phyloP scores from a whole-genome alignment of 768 basidiomycete genomes.

The Scleroderma bovista region DNA sequence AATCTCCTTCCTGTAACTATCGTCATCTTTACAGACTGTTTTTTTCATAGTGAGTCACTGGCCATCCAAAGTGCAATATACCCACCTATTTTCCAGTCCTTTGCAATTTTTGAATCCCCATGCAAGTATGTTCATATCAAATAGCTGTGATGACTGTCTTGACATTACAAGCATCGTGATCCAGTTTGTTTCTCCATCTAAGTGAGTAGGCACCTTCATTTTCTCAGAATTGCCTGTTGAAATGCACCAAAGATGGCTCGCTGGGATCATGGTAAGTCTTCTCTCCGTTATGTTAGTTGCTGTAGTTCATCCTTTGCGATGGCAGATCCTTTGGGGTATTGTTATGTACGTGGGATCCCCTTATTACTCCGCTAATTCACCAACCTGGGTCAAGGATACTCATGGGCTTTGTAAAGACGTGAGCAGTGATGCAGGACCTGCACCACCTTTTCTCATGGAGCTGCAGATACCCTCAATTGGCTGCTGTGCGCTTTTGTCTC shows the following conservation, averaged over 20 bases:
- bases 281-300: too few relatives aligned
- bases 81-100: conserved; percentile 46
- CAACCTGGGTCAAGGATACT: not conserved
- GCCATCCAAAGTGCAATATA: not conserved
- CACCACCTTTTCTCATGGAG: not conserved
- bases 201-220: conserved; percentile 25
- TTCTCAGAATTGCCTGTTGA: not conserved
- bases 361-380: not conserved
- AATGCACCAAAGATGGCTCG: conserved; percentile 43
- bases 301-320: not conserved
- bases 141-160: too few relatives aligned
- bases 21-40: conserved; percentile 45
- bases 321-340: conserved; percentile 53
- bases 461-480: conserved; percentile 51
- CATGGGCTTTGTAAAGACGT: conserved; percentile 47
- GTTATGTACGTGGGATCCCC: conserved; percentile 39
- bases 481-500: conserved; percentile 47
- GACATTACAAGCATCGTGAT: conserved; percentile 18
- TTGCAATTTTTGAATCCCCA: conserved; percentile 51
- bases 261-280: conserved; percentile 48
- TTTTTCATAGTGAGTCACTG: conserved; percentile 56
- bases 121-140: conserved; percentile 63
- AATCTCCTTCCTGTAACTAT: not conserved
- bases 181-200: conserved; percentile 59
- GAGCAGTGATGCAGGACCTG: conserved; percentile 5